Evolutionary conservation across 1,284 basidiomycete genomes (phyloP).

Genomic region (Puccinia triticina): DNA sequence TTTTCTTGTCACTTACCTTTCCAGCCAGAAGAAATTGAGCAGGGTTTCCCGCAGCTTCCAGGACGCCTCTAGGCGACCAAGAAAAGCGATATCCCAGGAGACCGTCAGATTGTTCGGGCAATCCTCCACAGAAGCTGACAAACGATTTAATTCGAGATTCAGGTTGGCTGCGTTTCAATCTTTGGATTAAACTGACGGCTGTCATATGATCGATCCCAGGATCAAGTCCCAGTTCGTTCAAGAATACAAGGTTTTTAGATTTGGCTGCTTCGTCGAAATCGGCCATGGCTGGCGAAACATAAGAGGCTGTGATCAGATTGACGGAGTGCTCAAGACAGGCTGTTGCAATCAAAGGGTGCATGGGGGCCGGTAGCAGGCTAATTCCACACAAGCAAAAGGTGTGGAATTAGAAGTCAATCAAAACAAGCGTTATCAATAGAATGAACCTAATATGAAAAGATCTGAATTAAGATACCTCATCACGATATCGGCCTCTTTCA

Average conservation of each 20-base stretch:
- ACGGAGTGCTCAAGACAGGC: conserved; percentile 74
- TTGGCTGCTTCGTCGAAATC: conserved; percentile 72
- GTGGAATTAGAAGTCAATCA: not conserved
- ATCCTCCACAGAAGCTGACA: conserved; percentile 88
- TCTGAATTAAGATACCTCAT: conserved; percentile 65
- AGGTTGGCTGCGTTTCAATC: conserved; percentile 64
- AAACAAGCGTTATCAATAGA: not conserved
- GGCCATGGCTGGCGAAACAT: conserved; percentile 80
- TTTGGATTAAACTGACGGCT: conserved; percentile 74
- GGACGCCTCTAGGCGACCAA: conserved; percentile 86
- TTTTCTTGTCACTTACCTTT: conserved; percentile 62
- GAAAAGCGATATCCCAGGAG: conserved; percentile 89
- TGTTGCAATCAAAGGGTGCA: conserved; percentile 77
- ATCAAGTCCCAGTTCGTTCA: conserved; percentile 92
- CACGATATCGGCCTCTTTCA: conserved; percentile 69
- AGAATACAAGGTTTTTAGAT: conserved; percentile 71
- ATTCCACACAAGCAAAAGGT: conserved; percentile 11
- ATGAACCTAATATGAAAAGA: not conserved
- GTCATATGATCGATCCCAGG: conserved; percentile 95
- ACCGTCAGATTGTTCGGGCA: conserved; percentile 68
- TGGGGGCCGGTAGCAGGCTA: conserved; percentile 76
- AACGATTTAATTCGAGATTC: conserved; percentile 72
- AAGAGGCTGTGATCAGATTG: conserved; percentile 89
- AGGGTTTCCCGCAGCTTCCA: conserved; percentile 77
- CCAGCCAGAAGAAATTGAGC: conserved; percentile 72